phyloP scores from a whole-genome alignment of 345 rosid species.

The Hypericum androsaemum region DNA sequence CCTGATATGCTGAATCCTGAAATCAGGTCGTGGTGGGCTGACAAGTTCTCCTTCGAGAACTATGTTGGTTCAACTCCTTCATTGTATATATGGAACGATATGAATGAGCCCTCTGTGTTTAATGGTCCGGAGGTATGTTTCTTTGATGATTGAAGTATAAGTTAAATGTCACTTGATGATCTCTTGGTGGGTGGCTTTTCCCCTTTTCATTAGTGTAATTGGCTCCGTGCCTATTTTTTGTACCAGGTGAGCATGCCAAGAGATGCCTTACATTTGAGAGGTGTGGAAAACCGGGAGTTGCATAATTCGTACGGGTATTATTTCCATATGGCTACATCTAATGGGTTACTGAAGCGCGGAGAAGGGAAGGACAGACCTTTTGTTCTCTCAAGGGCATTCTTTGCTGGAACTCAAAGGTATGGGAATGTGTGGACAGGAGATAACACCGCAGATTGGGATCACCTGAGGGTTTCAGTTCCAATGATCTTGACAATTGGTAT shows the following conservation, averaged over 20 bases:
- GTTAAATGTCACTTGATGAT: background rate
- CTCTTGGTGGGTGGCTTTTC: background rate
- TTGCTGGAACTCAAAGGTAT: constrained; percentile 92
- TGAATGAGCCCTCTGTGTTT: constrained; percentile 99
- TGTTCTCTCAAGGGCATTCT: constrained; percentile 91
- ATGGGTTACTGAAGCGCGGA: constrained; percentile 88
- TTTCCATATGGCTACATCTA: constrained; percentile 97
- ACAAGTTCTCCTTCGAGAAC: constrained; percentile 57
- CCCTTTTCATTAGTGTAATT: background rate
- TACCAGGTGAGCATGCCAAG: constrained; percentile 89
- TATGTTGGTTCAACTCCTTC: constrained; percentile 88
- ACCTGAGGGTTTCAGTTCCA: constrained; percentile 90
- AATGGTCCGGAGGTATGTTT: constrained; percentile 92
- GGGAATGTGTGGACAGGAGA: constrained; percentile 99
- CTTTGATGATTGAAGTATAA: background rate
- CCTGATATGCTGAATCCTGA: constrained; percentile 72
- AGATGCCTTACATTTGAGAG: constrained; percentile 81
- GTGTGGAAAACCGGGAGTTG: constrained; percentile 81
- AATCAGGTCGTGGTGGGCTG: constrained; percentile 90
- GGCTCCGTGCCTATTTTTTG: background rate
- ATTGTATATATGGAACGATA: constrained; percentile 95
- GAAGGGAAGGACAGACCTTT: constrained; percentile 88
- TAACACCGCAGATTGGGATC: constrained; percentile 95
- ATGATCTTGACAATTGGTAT: constrained; percentile 89
- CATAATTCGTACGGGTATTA: constrained; percentile 90